Percentiles rank a stretch among this genome's conserved stretches.
These are phyloP conservation scores for Rhizoctonia solani DNA, from an alignment of 1,284 basidiomycete genomes.

Conservation along the genomic window DNA sequence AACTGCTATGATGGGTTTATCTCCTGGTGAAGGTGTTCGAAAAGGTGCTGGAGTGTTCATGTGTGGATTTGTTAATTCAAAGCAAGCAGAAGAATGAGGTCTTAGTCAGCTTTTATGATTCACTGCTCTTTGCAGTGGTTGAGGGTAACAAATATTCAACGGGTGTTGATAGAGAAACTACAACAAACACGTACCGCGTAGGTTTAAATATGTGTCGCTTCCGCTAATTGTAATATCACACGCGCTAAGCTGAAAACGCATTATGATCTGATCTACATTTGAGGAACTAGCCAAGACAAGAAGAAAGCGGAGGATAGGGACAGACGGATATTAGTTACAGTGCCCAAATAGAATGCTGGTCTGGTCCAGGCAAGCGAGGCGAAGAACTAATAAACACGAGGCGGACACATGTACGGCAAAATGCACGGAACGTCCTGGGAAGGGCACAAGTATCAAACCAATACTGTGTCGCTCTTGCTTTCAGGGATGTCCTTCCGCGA, in stretches of 20 bases:
- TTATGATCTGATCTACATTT: not conserved
- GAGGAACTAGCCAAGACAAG: not conserved
- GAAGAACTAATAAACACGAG: not conserved
- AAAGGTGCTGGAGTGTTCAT: not conserved
- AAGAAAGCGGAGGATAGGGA: not conserved
- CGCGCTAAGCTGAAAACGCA: not conserved
- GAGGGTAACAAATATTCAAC: no score
- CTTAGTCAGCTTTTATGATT: no score
- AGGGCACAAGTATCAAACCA: not conserved
- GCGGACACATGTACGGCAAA: not conserved
- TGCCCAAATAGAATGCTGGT: not conserved
- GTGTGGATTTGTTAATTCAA: no score
- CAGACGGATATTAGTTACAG: not conserved
- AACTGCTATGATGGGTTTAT: slow-evolving; percentile 15
- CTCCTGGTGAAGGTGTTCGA: not conserved
- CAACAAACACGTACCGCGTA: not conserved
- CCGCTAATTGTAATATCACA: not conserved
- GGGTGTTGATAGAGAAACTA: not conserved
- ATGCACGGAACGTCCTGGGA: no score
- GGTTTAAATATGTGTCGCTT: not conserved
- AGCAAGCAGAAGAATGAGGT: not conserved
- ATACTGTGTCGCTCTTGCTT: not conserved
- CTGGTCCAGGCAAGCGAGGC: not conserved
- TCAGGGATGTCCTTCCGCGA: not conserved
- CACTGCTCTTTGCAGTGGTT: no score